Conservation (phyloP, 2,329 filamentous ascomycete genomes). For the Camillea tinctor region DNA sequence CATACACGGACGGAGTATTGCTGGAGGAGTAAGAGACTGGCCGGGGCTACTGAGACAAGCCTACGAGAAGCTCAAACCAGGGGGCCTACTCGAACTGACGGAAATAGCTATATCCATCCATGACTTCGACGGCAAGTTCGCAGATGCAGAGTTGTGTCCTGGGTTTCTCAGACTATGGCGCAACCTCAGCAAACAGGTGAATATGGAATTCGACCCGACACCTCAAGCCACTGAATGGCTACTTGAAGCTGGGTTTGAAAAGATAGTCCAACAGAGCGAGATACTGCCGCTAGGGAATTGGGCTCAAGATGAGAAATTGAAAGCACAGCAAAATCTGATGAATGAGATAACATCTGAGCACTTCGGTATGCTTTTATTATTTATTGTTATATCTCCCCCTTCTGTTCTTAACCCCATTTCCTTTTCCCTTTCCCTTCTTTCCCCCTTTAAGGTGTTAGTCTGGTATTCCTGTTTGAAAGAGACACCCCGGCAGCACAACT, state of each 20-base stretch:
- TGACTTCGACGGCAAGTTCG: conserved; percentile 37
- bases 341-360: conserved; percentile 35
- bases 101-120: conserved; percentile 41
- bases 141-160: conserved; percentile 32
- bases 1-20: conserved; percentile 43
- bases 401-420: no score
- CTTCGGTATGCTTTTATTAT: conserved; percentile 30
- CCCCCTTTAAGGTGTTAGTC: background rate
- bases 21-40: conserved; percentile 46
- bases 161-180: conserved; percentile 36
- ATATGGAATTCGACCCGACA: conserved; percentile 41
- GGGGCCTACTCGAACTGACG: conserved; percentile 45
- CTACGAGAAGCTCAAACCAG: conserved; percentile 41
- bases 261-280: conserved; percentile 39
- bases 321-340: conserved; percentile 37
- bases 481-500: background rate
- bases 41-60: conserved; percentile 35
- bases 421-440: background rate
- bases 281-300: conserved; percentile 41
- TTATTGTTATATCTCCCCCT: background rate
- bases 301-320: conserved; percentile 39
- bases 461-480: background rate
- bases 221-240: conserved; percentile 36
- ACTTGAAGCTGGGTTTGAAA: conserved; percentile 39
- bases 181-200: conserved; percentile 27